phyloP scores from a whole-genome alignment of 1,284 basidiomycete genomes.

The Trichosporon asahii region DNA sequence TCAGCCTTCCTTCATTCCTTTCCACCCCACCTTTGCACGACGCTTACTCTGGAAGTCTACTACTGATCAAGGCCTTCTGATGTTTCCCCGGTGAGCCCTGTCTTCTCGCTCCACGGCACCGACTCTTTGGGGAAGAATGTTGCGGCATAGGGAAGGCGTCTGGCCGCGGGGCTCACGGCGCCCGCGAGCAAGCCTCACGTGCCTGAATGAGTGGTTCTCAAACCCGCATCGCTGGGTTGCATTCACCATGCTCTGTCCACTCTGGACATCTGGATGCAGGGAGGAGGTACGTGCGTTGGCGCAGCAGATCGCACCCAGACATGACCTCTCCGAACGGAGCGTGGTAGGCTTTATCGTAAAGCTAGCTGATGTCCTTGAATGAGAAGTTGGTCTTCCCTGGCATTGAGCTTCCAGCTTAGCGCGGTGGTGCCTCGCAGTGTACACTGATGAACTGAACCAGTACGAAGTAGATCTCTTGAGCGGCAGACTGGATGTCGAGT shows the following conservation, averaged over 20 bases:
- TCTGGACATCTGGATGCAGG: neutral
- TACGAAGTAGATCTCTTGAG: neutral
- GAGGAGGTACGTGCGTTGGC: no score
- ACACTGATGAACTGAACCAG: neutral
- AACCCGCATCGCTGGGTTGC: neutral
- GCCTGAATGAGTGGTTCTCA: neutral
- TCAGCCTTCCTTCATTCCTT: neutral
- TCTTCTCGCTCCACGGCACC: neutral
- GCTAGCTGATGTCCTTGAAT: no score
- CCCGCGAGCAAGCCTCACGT: neutral
- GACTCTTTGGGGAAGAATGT: neutral
- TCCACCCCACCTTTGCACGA: neutral
- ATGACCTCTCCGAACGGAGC: no score
- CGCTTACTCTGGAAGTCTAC: neutral
- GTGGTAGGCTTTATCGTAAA: no score
- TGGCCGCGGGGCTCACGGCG: neutral
- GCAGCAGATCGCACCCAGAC: no score
- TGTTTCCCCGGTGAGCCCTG: neutral
- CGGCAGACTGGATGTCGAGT: neutral
- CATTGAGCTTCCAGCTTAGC: no score
- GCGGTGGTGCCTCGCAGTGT: no score
- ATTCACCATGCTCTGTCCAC: neutral
- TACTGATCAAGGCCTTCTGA: neutral
- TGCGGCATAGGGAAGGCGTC: neutral
- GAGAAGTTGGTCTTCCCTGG: no score